Evolutionary conservation across 768 basidiomycete species (phyloP), one percentile per base, ranked within the genome.

Genomic region (Leccinellum luteum): DNA sequence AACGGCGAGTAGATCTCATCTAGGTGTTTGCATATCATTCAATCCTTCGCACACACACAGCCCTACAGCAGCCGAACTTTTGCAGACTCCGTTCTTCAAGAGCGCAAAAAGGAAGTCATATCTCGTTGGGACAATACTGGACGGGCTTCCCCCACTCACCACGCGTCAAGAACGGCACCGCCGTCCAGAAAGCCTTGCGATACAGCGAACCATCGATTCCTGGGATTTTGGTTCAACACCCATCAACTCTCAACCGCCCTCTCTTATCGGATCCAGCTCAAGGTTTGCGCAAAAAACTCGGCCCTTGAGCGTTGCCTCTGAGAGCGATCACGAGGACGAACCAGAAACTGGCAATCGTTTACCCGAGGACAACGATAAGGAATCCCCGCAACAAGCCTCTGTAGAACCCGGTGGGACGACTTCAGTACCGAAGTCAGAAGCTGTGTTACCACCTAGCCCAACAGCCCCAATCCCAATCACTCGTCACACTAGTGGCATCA

Each of bases 11-110:
- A 52, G 60, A 21, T 50, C 21, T 38, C 15, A 8, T 47, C 25
- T 50, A n/a, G n/a, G 38, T 21, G 2, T 48, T 30, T 50, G 28
- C 48, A 5, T 10, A 30, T 27, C 34, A 38, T 52, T 61, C 14
- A 51, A 32, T 57, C 27, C 34, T 21, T 55, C 47, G 14, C 10
- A n/a, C 12, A 15, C 34, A n/a, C 34, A 50, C 59, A 91, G 92
- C 21, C 94, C 93, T 28, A 86, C 86, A 3, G 88, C 94, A 5
- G 81, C 79, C 51, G 80, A 90, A 59, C 77, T 97, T n/a, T 76
- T 95, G 4, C 82, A 86, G 57, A 85, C 83, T 12, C 78, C 84
- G 2, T 94, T 95, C 70, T 92, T 98, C 76, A 89, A 80, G 69
- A 74, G 73, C 27, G 84, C 92, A 4, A 93, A 90, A 77, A 90